A percentile compares a stretch with the other conserved stretches of the same genome.
Evolutionary conservation across 176 grass and related monocot genomes (phyloP).

Genomic region (Metroxylon sagu): DNA sequence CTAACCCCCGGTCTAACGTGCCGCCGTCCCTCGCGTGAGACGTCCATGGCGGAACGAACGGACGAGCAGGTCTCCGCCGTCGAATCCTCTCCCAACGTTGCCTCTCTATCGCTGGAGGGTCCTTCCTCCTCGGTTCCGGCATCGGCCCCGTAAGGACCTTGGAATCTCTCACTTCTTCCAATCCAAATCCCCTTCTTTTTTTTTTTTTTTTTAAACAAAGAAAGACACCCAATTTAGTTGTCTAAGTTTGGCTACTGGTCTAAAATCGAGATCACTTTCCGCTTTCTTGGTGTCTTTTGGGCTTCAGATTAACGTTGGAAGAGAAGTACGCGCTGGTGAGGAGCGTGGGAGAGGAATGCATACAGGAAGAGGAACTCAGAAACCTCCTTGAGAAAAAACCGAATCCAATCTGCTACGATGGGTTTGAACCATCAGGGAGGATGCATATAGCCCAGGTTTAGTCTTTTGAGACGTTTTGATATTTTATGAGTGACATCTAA

Average conservation of each 20-base stretch:
- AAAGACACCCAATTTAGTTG: too few relatives aligned
- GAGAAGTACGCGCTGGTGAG: slow-evolving; percentile 49
- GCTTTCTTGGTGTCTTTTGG: neutral
- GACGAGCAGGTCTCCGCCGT: neutral
- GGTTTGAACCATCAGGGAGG: slow-evolving; percentile 65
- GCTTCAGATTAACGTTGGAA: slow-evolving; percentile 26
- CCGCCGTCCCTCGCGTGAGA: neutral
- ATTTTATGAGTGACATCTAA: too few relatives aligned
- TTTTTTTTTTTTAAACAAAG: neutral
- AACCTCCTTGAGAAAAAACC: slow-evolving; percentile 53
- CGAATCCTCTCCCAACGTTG: slow-evolving; percentile 14
- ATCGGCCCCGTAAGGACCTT: neutral
- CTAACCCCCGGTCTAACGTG: too few relatives aligned
- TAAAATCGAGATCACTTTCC: neutral
- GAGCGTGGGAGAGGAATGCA: slow-evolving; percentile 80
- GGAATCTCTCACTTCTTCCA: neutral
- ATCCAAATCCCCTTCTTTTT: neutral
- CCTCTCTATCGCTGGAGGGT: slow-evolving; percentile 5
- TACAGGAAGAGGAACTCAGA: slow-evolving; percentile 56
- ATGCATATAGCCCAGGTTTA: slow-evolving; percentile 72
- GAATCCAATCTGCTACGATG: slow-evolving; percentile 64
- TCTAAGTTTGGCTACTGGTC: too few relatives aligned
- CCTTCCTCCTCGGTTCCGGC: neutral
- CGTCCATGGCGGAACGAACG: neutral
- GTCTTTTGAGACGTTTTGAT: too few relatives aligned